Evolutionary conservation across 768 basidiomycete species (phyloP), one percentile per base, ranked within the genome.

Genomic region (Harrya chromipes): DNA sequence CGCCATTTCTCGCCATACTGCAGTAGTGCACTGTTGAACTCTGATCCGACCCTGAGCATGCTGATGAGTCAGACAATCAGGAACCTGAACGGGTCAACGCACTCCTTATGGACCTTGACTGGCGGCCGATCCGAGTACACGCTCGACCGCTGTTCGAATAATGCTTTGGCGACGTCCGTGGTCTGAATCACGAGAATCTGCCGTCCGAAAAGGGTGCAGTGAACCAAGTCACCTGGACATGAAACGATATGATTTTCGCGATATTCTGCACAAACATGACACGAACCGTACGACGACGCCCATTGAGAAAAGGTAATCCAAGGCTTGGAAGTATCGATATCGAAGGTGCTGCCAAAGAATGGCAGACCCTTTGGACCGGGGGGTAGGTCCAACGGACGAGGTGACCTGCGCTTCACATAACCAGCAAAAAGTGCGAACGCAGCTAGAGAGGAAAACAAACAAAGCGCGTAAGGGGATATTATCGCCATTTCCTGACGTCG

Each of bases 71-170:
- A 54, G 47, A 49, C 2, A 7, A 48, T 29, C n/a, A 7, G n/a
- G 19, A n/a, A 33, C 38, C 17, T 39, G 14, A 3, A 26, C n/a
- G 21, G 21, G n/a, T 13, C 14, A 43, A 20, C 63, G 16, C 41
- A 62, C 65, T 67, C 64, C 47, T 63, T 54, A 4, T 50, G 53
- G 21, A 52, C 56, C 27, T 53, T 64, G 21, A 70, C 58, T 9
- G 61, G 57, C 2, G 72, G 73, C 17, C 74, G 56, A 50, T 69
- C 73, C 11, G 73, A 73, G 46, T 74, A 75, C 43, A 62, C 53
- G 10, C 50, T 56, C 24, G 68, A 65, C 19, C 71, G 69, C 44
- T 68, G 66, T 19, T 75, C 69, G 17, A 75, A 54, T 1, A 74
- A 56, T 37, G 63, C 68, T 39, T 57, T 66, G 4, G 70, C 73